Evolutionary conservation across 768 basidiomycete genomes (phyloP), one percentile per base, ranked within the genome.

Genomic region (Suillus sp.): DNA sequence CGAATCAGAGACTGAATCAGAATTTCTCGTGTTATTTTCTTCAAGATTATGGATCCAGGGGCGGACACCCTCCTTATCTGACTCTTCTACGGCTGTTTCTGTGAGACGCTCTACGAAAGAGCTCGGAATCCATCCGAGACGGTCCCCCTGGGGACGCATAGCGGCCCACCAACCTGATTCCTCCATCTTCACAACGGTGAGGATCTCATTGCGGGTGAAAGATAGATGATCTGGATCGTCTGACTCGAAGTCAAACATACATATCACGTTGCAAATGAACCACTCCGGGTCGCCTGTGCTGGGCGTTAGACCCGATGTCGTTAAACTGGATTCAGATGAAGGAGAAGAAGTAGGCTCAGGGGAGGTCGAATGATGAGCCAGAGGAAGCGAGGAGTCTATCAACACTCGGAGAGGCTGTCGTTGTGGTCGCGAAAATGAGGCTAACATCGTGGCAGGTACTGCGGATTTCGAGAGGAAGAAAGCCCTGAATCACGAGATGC

Each of bases 101-200:
- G 59, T 74, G 11, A 92, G 75, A 2, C 81, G 78, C 57, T 77
- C 78, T 6, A 93, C 89, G 72, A 85, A 93, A 1, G 87, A 84
- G 66, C 85, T 82, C 11, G 91, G 91, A 63, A 93, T 86, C 92
- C 92, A 93, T 53, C 91, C 90, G 37, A 90, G 80, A 38, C 75
- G 71, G 56, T 81, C 77, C 14, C 82, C 83, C 42, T 79, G 79
- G 13, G 75, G 75, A 27, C 85, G 79, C 75, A 89, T 83, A 22
- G 91, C 92, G 22, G 89, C 91, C 90, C 91, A 93, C 91, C 91
- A 93, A 11, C 92, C 91, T 2, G 86, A 84, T 14, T 82, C 80
- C 72, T 92, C 89, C 72, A 84, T 80, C 73, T 86, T 86, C 51
- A 93, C 79, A 59, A 93, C 78, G 27, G 84, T 82, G 34, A 93